These are phyloP conservation scores for Durusdinium trenchii DNA, from an alignment of 73 alveolate species.

Conservation along the genomic window DNA sequence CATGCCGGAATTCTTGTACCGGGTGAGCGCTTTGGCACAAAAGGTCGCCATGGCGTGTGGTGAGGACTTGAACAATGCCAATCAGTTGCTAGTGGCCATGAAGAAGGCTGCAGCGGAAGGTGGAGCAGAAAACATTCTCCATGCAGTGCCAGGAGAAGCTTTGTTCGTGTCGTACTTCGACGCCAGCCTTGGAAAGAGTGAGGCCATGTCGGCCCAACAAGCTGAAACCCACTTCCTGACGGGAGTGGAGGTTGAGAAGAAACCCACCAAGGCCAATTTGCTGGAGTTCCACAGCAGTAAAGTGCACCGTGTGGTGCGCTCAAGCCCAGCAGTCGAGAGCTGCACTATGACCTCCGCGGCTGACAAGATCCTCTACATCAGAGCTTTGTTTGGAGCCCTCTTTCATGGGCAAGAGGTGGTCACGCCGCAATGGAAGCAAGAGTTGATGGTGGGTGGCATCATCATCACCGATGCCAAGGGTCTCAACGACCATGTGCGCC, in stretches of 20 bases:
- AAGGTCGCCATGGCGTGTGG: neutral
- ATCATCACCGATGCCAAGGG: neutral
- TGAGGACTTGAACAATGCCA: neutral
- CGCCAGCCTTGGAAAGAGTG: neutral
- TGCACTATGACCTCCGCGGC: neutral
- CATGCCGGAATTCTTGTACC: no score
- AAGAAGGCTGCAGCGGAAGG: neutral
- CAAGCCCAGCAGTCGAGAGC: neutral
- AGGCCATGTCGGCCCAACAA: neutral
- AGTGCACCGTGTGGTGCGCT: slow-evolving; percentile 1
- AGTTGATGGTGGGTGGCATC: neutral
- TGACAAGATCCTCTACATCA: neutral
- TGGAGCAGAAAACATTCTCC: neutral
- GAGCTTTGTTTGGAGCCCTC: neutral
- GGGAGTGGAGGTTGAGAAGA: neutral
- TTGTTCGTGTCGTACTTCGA: neutral
- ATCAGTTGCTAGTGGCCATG: neutral
- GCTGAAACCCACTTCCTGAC: neutral
- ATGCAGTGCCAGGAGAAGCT: neutral
- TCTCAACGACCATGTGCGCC: neutral
- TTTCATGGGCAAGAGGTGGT: neutral
- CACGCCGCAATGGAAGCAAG: neutral
- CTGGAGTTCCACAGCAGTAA: no score
- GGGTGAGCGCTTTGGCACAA: slow-evolving; percentile 22
- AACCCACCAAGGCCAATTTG: no score